phyloP scores from a whole-genome alignment of 495 filamentous ascomycete species.

The Tuber melanosporum region DNA sequence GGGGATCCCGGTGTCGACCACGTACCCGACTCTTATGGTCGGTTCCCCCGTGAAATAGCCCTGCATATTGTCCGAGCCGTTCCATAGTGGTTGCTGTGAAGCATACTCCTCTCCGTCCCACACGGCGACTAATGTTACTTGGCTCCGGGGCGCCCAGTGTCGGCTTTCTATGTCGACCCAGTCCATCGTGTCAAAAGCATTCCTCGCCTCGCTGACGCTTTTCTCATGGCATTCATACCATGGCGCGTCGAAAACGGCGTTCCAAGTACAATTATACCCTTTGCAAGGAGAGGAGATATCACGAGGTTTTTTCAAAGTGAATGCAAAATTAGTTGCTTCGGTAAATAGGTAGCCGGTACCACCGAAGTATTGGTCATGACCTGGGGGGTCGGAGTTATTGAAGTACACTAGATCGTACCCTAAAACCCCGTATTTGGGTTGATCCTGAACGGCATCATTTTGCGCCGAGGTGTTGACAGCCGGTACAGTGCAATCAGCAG shows the following conservation, averaged over 20 bases:
- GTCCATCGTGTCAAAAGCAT: not conserved
- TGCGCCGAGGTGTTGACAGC: constrained; percentile 13
- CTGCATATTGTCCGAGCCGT: not conserved
- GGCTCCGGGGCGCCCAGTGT: not conserved
- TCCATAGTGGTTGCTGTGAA: not conserved
- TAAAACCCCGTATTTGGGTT: constrained; percentile 28
- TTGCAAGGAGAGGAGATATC: constrained; percentile 26
- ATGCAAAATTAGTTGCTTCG: not conserved
- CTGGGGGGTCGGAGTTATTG: constrained; percentile 34
- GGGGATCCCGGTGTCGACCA: not conserved
- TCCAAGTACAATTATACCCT: constrained; percentile 45
- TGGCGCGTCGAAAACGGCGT: constrained; percentile 39
- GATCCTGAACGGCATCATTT: constrained; percentile 24
- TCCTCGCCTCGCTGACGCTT: not conserved
- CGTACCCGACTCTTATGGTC: not conserved
- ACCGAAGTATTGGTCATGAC: not conserved
- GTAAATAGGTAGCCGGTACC: not conserved
- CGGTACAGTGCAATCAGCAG: not conserved
- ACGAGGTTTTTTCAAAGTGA: not conserved
- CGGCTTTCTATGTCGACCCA: not conserved
- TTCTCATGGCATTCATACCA: constrained; percentile 44
- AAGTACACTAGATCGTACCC: constrained; percentile 38
- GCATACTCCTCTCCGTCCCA: not conserved
- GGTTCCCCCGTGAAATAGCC: not conserved
- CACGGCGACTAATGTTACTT: not conserved